Base-by-base conservation (phyloP, 768 basidiomycete species). In the Tylopilus rubrobrunneus region DNA sequence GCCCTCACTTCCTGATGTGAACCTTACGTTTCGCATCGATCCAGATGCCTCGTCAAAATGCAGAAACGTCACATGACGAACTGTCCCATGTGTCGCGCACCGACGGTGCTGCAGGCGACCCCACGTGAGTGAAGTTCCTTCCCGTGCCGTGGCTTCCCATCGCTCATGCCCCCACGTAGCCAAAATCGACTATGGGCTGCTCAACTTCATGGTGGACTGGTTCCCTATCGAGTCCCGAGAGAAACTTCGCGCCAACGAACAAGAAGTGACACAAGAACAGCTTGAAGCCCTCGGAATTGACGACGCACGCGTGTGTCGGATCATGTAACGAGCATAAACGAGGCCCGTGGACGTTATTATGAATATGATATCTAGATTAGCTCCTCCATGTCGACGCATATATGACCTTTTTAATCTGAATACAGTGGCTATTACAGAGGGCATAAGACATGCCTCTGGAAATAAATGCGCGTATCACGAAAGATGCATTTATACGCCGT, bases 171-270 rank as follows among this genome's bases (percentile, higher is more conserved):
- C 45, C 43, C 19, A 17, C 54, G 5, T 46, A 91, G 89, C 78
- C 4, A 92, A 92, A 62, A 79, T 92, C 15, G 89, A 92, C 62
- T 83, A 82, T 78, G 88, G 83, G 1, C 66, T 92, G 44, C 73
- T 87, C 42, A 88, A 91, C 58, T 93, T 92, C 61, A 91, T 97
- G 85, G 78, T 86, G 53, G 85, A 89, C 61, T 97, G 92, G 92
- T 98, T 98, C 69, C 92, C 95, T 0, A 65, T 81, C 14, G 95
- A 97, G 66, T 77, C 91, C 15, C 81, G 76, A 53, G 78, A 77
- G 61, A 97, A 97, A 67, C 72, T 83, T 43, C 82, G 78, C 59
- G 77, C 81, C 57, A 93, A 94, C 67, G 85, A 89, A 67, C 74
- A 71, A 45, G 94, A 97, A 67, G 83, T 85, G 0, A 76, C 80